Base-by-base conservation (phyloP, 441 rosid genomes). In the Populus hybrid region DNA sequence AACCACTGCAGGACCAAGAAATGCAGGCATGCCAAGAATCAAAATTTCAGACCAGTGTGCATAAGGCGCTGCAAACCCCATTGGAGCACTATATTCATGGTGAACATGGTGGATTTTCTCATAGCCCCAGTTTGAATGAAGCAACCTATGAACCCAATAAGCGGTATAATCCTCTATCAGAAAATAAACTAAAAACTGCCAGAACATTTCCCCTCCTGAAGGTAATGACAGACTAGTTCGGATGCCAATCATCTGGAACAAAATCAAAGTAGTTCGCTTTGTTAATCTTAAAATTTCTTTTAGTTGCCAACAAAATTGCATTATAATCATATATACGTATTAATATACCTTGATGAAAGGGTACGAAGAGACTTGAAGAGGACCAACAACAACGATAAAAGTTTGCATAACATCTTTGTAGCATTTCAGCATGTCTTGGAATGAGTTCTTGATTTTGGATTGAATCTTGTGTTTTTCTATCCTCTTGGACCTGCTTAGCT, bases 1-100 rank as follows among this genome's bases (percentile, higher is more conserved):
- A 83, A 40, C 95, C 57, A 92, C 80, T 0, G 89, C 95, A 3
- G 97, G 97, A 28, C 95, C 97, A 46, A 93, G 83, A 81, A 90
- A 89, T 53, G 95, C 85, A 10, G 97, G 95, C 71, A 91, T 82
- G n/a, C 95, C 97, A 12, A 90, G 90, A 74, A 91, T 75, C 84
- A 93, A 83, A 69, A 90, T 70, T 82, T 91, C 95, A 77, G 90
- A 88, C 97, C 95, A 91, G 79, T 93, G 97, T 0, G 95, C 94
- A 61, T 93, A 88, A 3, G 95, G 92, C 1, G 93, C 95, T 8
- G 95, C 93, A 68, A 87, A 90, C 35, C 87, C 91, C 2, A 89
- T 91, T 0, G 97, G 97, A 67, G 94, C 89, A 7, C 83, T 76
- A 78, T 87, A 92, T 80, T 91, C 89, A 75, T 91, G 95, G 83